Percentiles rank a stretch among this genome's conserved stretches.
Conservation (phyloP, 331 rosid species). For the Stylosanthes scabra region DNA sequence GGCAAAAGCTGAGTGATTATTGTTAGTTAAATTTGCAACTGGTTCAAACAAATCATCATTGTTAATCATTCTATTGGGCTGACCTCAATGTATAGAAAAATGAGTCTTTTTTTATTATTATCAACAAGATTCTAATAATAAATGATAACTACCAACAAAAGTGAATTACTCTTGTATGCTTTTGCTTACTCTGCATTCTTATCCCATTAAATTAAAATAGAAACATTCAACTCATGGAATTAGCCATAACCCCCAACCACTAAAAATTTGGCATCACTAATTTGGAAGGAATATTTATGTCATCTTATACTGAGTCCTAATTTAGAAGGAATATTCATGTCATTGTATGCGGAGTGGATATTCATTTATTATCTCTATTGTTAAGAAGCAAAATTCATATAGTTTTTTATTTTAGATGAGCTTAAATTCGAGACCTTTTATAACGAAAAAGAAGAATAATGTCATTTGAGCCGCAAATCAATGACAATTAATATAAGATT, state of each 20-base stretch:
- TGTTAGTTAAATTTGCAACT: constrained; percentile 1
- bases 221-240: background rate
- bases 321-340: too few relatives aligned
- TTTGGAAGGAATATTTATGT: background rate
- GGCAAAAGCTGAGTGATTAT: constrained; percentile 3
- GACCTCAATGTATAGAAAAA: too few relatives aligned
- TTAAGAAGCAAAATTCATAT: too few relatives aligned
- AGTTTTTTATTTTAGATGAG: too few relatives aligned
- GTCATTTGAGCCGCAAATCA: too few relatives aligned
- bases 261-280: background rate
- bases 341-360: too few relatives aligned
- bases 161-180: constrained; percentile 2
- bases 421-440: too few relatives aligned
- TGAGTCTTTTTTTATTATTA: background rate
- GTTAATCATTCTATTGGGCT: background rate
- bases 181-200: background rate
- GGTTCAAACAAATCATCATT: background rate
- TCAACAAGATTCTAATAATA: background rate
- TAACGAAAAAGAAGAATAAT: too few relatives aligned
- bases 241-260: background rate
- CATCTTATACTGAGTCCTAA: too few relatives aligned
- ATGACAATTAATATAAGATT: too few relatives aligned
- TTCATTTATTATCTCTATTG: too few relatives aligned
- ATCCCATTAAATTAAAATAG: constrained; percentile 16
- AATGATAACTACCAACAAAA: background rate